Percentiles rank a stretch among this genome's conserved stretches.
phyloP scores from a whole-genome alignment of 176 grass and related monocot genomes.

The Otatea glauca region DNA sequence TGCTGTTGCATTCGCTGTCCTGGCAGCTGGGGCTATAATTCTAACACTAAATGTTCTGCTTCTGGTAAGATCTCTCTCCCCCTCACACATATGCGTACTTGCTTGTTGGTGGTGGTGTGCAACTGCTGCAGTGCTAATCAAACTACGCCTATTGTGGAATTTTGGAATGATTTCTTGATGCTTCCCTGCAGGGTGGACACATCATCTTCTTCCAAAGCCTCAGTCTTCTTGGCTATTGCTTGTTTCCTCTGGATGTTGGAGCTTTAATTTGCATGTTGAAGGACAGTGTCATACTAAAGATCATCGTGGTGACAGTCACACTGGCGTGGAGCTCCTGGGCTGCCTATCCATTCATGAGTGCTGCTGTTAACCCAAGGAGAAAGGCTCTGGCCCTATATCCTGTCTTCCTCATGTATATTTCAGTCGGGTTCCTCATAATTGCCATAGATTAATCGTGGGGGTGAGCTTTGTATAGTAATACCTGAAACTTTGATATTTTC shows the following conservation, averaged over 20 bases:
- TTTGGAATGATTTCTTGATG: constrained; percentile 14
- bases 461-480: constrained; percentile 39
- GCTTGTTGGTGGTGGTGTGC: not conserved
- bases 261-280: constrained; percentile 90
- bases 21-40: constrained; percentile 96
- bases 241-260: constrained; percentile 92
- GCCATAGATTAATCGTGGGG: constrained; percentile 68
- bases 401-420: constrained; percentile 97
- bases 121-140: not conserved
- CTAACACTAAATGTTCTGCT: constrained; percentile 95
- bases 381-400: constrained; percentile 93
- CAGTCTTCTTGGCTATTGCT: constrained; percentile 93
- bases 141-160: not conserved
- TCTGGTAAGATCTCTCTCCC: constrained; percentile 59
- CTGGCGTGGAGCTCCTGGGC: constrained; percentile 99
- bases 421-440: constrained; percentile 94
- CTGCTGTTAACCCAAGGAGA: constrained; percentile 91
- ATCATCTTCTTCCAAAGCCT: constrained; percentile 99
- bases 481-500: constrained; percentile 35
- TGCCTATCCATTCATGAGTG: constrained; percentile 99
- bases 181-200: constrained; percentile 77
- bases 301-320: constrained; percentile 74
- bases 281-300: constrained; percentile 88
- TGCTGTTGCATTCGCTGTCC: constrained; percentile 97
- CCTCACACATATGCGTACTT: not conserved